Percentiles rank a stretch among this genome's conserved stretches.
Conservation (phyloP, 1,284 basidiomycete species). For the Cystobasidium pallidum region DNA sequence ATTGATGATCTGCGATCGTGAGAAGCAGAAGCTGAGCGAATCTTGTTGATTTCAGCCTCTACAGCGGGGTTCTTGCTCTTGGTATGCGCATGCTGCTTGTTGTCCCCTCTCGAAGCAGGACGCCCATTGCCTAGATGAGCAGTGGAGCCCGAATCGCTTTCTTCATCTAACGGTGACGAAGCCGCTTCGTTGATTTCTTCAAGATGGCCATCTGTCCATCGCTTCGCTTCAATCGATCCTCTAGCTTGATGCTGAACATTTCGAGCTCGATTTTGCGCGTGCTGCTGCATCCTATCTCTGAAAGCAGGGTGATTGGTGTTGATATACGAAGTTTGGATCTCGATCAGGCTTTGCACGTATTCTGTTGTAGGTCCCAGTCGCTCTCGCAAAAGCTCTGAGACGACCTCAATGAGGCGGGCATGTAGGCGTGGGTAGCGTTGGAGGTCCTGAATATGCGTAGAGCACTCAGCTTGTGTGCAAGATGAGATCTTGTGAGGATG, state of each 20-base stretch:
- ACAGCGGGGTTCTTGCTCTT: conserved; percentile 32
- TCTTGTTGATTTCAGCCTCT: conserved; percentile 59
- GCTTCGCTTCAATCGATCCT: conserved; percentile 19
- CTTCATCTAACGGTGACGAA: conserved; percentile 24
- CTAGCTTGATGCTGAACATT: conserved; percentile 12
- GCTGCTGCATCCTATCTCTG: conserved; percentile 33
- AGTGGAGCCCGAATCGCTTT: conserved; percentile 25
- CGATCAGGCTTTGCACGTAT: conserved; percentile 92
- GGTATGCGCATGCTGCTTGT: not conserved
- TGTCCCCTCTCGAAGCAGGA: conserved; percentile 4
- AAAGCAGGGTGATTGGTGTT: conserved; percentile 97
- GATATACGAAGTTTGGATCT: conserved; percentile 98
- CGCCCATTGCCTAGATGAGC: conserved; percentile 39
- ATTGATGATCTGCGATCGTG: conserved; percentile 68
- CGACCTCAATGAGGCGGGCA: conserved; percentile 92
- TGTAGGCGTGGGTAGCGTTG: conserved; percentile 94
- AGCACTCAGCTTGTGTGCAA: not conserved
- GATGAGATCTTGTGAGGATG: too few relatives aligned
- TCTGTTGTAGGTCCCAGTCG: conserved; percentile 94
- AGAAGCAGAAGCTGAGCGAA: conserved; percentile 77
- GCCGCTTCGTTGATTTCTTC: conserved; percentile 32
- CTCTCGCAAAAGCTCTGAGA: conserved; percentile 92
- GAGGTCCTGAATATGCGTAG: conserved; percentile 70
- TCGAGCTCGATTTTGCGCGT: conserved; percentile 16
- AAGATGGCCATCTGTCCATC: conserved; percentile 34